These are phyloP conservation scores for Tolypocladium ovalisporum DNA, from an alignment of 2,329 filamentous ascomycete genomes.

Conservation along the genomic window DNA sequence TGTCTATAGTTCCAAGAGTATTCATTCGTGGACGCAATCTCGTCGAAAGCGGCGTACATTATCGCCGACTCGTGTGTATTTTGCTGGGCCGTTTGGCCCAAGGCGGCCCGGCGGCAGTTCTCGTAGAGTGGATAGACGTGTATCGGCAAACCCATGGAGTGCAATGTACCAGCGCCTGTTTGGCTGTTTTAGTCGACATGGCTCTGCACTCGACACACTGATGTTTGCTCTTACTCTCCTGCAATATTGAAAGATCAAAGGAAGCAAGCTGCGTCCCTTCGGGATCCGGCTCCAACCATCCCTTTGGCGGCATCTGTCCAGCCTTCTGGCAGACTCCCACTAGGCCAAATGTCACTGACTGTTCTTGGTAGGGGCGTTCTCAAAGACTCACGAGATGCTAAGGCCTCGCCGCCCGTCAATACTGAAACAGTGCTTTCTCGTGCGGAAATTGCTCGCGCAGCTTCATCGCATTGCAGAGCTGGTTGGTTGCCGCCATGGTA, in stretches of 20 bases:
- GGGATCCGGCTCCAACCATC: constrained; percentile 43
- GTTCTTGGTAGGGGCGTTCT: fast-evolving
- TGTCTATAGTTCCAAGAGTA: constrained; percentile 48
- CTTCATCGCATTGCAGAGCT: constrained; percentile 50
- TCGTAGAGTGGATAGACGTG: constrained; percentile 60
- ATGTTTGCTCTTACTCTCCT: constrained; percentile 13
- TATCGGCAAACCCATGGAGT: constrained; percentile 51
- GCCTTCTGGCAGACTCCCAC: constrained; percentile 22
- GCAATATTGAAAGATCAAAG: constrained; percentile 33
- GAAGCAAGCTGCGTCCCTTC: constrained; percentile 31
- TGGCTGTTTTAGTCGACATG: constrained; percentile 1
- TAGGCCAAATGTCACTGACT: constrained; percentile 5
- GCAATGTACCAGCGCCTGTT: constrained; percentile 41
- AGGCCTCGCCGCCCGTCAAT: constrained; percentile 52
- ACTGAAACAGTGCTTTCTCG: constrained; percentile 46
- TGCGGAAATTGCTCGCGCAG: constrained; percentile 42
- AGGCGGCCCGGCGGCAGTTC: constrained; percentile 48
- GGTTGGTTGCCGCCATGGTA: constrained; percentile 56
- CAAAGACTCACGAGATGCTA: constrained; percentile 40
- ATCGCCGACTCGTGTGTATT: constrained; percentile 49
- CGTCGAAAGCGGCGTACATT: constrained; percentile 50
- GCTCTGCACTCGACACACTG: too few relatives aligned
- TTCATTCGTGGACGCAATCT: constrained; percentile 39
- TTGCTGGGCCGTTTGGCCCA: constrained; percentile 38
- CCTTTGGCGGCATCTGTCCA: constrained; percentile 35